A percentile compares a stretch with the other conserved stretches of the same genome.
phyloP scores from a whole-genome alignment of 257 asterid genomes.

The Echium plantagineum region DNA sequence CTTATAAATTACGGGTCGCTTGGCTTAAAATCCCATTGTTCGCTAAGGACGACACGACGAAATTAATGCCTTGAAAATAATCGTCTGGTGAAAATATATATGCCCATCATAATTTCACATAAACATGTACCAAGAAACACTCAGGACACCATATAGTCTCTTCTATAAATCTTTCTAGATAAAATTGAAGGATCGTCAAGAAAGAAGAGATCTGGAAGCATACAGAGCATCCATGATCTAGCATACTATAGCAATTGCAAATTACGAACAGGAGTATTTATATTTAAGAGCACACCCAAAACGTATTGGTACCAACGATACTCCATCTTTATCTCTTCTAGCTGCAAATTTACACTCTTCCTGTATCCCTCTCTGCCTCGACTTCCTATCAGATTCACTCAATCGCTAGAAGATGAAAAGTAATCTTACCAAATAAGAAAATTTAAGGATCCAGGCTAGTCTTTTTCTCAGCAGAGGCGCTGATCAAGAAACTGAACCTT shows the following conservation, averaged over 20 bases:
- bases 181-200: neutral
- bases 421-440: neutral
- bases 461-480: conserved; percentile 2
- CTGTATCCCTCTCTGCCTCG: conserved; percentile 2
- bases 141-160: no score
- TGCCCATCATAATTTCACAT: no score
- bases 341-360: conserved; percentile 10
- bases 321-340: conserved; percentile 4
- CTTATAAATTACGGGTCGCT: no score
- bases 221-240: neutral
- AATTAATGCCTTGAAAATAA: no score
- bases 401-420: neutral
- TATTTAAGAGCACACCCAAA: conserved; percentile 1
- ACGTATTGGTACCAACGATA: conserved; percentile 1
- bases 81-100: no score
- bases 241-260: conserved; percentile 12
- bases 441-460: conserved; percentile 1
- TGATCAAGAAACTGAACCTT: conserved; percentile 7
- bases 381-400: conserved; percentile 6
- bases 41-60: no score
- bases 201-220: neutral
- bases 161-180: neutral
- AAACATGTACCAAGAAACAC: no score
- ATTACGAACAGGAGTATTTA: conserved; percentile 11
- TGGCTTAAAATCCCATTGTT: no score